Percentiles rank a stretch among this genome's conserved stretches.
Evolutionary conservation across 2,329 filamentous ascomycete genomes (phyloP).

Genomic region (Akanthomyces uredinophilus): DNA sequence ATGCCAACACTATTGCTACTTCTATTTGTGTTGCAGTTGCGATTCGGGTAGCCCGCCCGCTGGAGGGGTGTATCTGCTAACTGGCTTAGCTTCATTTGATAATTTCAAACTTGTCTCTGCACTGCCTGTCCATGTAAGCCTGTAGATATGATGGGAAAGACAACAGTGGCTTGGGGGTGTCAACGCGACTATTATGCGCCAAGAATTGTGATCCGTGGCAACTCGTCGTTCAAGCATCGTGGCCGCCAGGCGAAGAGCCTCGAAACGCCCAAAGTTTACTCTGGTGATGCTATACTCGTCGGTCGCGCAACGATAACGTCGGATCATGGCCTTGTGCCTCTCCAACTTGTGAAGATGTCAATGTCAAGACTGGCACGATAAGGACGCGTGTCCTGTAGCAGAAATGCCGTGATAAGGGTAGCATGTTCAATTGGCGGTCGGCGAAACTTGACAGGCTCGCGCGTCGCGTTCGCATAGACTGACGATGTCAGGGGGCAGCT

Average conservation of each 20-base stretch:
- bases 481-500: no score
- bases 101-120: not conserved
- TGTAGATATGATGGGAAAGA: not conserved
- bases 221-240: not conserved
- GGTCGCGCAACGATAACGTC: not conserved
- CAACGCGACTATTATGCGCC: not conserved
- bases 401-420: not conserved
- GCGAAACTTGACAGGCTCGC: not conserved
- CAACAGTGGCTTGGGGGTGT: not conserved
- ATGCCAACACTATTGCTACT: not conserved
- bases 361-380: not conserved
- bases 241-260: not conserved
- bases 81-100: not conserved
- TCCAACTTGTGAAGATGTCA: not conserved
- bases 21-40: not conserved
- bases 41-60: not conserved
- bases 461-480: not conserved
- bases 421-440: not conserved
- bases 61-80: not conserved
- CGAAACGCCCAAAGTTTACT: not conserved
- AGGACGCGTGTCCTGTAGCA: not conserved
- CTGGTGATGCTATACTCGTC: no score
- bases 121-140: not conserved
- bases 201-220: not conserved
- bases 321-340: not conserved